These are phyloP conservation scores for Mimosa bimucronata DNA, from an alignment of 306 rosid genomes.

Conservation along the genomic window DNA sequence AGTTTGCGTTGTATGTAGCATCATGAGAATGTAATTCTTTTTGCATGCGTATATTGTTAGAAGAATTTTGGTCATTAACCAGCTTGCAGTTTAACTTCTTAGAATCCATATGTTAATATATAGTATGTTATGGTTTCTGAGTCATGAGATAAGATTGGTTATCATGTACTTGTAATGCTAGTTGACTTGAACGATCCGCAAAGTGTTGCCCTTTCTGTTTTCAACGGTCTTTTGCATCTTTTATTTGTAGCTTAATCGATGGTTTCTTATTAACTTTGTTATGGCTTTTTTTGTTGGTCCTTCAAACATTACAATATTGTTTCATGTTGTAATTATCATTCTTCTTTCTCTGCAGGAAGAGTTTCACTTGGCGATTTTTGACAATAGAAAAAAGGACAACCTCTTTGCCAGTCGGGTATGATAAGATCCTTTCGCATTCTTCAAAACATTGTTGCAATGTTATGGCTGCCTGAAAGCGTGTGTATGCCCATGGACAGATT, in stretches of 20 bases:
- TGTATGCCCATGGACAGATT: not conserved
- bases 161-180: slow-evolving; percentile 10
- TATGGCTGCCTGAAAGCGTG: not conserved
- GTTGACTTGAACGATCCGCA: not conserved
- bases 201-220: not conserved
- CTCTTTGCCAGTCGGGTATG: slow-evolving; percentile 88
- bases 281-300: not conserved
- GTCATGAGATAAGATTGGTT: not conserved
- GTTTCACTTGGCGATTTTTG: slow-evolving; percentile 85
- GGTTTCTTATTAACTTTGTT: not conserved
- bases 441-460: not conserved
- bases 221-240: not conserved
- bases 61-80: not conserved
- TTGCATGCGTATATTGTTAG: not conserved
- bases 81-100: not conserved
- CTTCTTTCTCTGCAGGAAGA: slow-evolving; percentile 75
- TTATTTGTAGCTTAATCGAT: not conserved
- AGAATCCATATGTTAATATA: not conserved
- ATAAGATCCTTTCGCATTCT: not conserved
- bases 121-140: not conserved
- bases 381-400: slow-evolving; percentile 69
- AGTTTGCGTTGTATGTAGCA: not conserved
- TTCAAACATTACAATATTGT: slow-evolving; percentile 1
- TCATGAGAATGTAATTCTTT: not conserved
- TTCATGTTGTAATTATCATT: not conserved